Evolutionary conservation across 1,284 basidiomycete species (phyloP).

Genomic region (Ganoderma resinaceum): DNA sequence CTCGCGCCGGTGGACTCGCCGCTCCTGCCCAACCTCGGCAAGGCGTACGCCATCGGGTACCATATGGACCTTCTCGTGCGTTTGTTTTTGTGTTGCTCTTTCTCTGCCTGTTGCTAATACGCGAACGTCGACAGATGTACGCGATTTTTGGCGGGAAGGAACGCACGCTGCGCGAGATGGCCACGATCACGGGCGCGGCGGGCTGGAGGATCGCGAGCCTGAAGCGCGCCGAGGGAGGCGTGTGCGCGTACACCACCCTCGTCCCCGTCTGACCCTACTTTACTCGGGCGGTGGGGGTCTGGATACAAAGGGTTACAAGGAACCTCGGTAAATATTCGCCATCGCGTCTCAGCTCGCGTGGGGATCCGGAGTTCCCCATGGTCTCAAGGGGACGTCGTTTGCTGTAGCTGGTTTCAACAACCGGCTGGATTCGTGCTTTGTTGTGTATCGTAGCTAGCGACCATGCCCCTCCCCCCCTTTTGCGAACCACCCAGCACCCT

Average conservation of each 20-base stretch:
- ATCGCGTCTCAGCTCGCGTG: neutral
- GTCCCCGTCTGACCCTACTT: conserved; percentile 54
- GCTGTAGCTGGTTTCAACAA: conserved; percentile 16
- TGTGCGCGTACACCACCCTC: conserved; percentile 50
- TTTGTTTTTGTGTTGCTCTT: conserved; percentile 22
- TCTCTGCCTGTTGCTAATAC: neutral
- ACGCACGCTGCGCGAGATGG: conserved; percentile 65
- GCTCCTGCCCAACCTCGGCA: conserved; percentile 17
- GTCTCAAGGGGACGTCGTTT: neutral
- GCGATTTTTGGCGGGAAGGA: conserved; percentile 68
- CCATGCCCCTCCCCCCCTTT: neutral
- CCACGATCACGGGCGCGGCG: conserved; percentile 56
- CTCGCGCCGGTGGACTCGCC: conserved; percentile 17
- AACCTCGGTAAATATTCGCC: neutral
- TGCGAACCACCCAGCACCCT: no score
- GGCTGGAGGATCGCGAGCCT: conserved; percentile 70
- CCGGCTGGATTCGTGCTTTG: neutral
- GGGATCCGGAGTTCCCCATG: neutral
- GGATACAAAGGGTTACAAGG: no score
- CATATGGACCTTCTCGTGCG: conserved; percentile 64
- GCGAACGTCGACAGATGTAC: conserved; percentile 61
- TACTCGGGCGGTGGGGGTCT: neutral
- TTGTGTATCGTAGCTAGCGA: neutral
- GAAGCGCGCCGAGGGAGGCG: conserved; percentile 45
- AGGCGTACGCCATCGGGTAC: conserved; percentile 14